Percentiles rank a stretch among this genome's conserved stretches.
These are phyloP conservation scores for Tetrahymena thermophila DNA, from an alignment of 73 alveolate species.

Conservation along the genomic window DNA sequence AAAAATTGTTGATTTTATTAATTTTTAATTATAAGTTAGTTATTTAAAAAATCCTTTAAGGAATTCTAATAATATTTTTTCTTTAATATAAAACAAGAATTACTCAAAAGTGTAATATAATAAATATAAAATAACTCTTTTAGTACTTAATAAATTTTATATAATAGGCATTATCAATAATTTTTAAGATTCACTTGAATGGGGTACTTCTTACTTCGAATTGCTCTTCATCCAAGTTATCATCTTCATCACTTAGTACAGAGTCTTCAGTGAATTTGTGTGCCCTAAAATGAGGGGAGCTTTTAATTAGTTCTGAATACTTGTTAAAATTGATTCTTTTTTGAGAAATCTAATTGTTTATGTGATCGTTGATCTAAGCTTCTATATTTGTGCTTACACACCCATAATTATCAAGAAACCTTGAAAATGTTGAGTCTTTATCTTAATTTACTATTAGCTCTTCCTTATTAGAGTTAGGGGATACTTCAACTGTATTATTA, in stretches of 20 bases:
- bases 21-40: too few relatives aligned
- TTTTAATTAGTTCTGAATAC: background rate
- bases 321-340: background rate
- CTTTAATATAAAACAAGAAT: too few relatives aligned
- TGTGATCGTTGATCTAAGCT: background rate
- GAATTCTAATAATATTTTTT: too few relatives aligned
- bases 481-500: background rate
- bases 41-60: too few relatives aligned
- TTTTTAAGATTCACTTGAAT: background rate
- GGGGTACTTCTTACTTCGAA: background rate
- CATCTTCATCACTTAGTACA: background rate
- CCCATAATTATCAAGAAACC: background rate
- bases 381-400: background rate
- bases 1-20: too few relatives aligned
- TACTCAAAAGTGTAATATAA: too few relatives aligned
- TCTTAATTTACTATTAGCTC: background rate
- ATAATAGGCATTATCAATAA: background rate
- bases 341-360: background rate
- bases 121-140: background rate
- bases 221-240: background rate
- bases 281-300: background rate
- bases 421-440: background rate
- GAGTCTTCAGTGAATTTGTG: background rate
- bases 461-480: background rate
- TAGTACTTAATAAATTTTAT: too few relatives aligned